These are phyloP conservation scores for Nitzschia sp. DNA, from an alignment of 108 stramenopile species.

Conservation along the genomic window DNA sequence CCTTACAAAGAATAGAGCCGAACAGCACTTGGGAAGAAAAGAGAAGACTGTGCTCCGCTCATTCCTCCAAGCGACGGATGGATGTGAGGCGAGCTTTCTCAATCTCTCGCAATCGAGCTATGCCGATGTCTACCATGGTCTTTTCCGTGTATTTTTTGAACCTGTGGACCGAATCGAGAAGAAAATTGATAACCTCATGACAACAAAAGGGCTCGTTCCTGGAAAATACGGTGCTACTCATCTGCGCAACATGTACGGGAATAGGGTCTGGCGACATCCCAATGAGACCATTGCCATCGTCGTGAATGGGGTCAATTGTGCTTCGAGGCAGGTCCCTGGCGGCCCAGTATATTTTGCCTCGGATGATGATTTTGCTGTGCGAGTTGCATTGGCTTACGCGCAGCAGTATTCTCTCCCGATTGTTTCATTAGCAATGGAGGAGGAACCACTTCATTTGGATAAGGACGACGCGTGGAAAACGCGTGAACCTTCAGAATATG, in stretches of 20 bases:
- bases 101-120: constrained; percentile 13
- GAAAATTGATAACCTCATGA: constrained; percentile 20
- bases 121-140: constrained; percentile 30
- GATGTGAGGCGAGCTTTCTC: constrained; percentile 21
- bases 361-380: constrained; percentile 28
- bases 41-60: background rate
- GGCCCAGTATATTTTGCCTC: constrained; percentile 40
- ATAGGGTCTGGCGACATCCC: constrained; percentile 17
- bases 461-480: constrained; percentile 30
- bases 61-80: constrained; percentile 25
- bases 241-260: constrained; percentile 33
- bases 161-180: constrained; percentile 27
- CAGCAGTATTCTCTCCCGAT: constrained; percentile 5
- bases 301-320: constrained; percentile 41
- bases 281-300: constrained; percentile 17
- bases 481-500: constrained; percentile 28
- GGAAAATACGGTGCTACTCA: constrained; percentile 42
- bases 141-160: constrained; percentile 33
- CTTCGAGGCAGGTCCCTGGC: constrained; percentile 30
- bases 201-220: constrained; percentile 19
- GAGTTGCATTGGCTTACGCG: constrained; percentile 18
- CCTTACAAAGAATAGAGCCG: no score
- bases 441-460: constrained; percentile 41
- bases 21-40: no score
- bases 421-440: background rate